phyloP scores from a whole-genome alignment of 768 basidiomycete species.

The Termitomyces sp. region DNA sequence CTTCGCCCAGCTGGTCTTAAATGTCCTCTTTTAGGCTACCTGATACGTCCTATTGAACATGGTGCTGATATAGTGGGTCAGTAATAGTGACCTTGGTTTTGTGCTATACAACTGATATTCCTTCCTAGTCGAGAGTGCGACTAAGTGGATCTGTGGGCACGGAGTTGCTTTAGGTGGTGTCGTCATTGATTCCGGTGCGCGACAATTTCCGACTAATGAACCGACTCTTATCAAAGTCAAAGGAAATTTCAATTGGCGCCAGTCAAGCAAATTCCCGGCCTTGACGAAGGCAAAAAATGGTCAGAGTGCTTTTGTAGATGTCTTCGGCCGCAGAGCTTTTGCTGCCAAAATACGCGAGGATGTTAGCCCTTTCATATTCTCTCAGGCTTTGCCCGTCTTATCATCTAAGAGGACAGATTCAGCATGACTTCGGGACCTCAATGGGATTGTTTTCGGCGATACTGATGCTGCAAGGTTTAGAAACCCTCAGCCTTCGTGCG shows the following conservation, averaged over 20 bases:
- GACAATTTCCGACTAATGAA: neutral
- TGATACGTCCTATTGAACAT: conserved; percentile 65
- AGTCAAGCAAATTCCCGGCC: conserved; percentile 2
- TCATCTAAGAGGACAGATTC: conserved; percentile 25
- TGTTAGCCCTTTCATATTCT: neutral
- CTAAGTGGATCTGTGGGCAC: conserved; percentile 3
- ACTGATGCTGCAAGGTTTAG: conserved; percentile 53
- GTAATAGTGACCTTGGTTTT: neutral
- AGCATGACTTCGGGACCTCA: conserved; percentile 49
- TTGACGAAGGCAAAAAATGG: neutral
- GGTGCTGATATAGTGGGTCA: conserved; percentile 51
- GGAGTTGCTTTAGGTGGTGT: conserved; percentile 2
- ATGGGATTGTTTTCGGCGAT: conserved; percentile 56
- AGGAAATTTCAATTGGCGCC: conserved; percentile 7
- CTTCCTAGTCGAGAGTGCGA: neutral
- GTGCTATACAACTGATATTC: neutral
- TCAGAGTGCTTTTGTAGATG: neutral
- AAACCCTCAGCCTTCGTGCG: conserved; percentile 54
- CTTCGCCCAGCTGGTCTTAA: neutral
- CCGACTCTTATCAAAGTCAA: too few relatives aligned
- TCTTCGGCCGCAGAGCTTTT: neutral
- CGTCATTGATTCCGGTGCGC: conserved; percentile 4
- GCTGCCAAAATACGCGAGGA: conserved; percentile 5
- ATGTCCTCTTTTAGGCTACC: conserved; percentile 36
- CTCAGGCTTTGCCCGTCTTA: neutral